Percentiles rank a stretch among this genome's conserved stretches.
Conservation (phyloP, 192 early-diverging fungal genomes). For the Coemansia sp. region DNA sequence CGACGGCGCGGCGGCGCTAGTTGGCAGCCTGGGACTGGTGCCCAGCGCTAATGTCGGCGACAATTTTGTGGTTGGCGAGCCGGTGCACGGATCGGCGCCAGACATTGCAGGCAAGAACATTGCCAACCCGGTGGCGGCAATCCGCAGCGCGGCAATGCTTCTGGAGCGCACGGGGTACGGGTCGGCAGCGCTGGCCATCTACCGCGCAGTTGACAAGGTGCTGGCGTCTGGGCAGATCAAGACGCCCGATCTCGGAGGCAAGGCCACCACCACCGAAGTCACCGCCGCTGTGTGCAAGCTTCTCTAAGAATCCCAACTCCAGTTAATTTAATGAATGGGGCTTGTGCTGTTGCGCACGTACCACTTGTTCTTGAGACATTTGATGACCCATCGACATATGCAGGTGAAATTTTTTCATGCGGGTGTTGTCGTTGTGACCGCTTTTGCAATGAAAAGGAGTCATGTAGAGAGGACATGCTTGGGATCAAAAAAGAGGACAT, state of each 20-base stretch:
- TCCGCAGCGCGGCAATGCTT: constrained; percentile 91
- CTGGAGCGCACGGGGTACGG: constrained; percentile 81
- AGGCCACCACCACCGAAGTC: constrained; percentile 78
- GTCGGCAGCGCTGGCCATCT: constrained; percentile 72
- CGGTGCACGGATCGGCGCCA: constrained; percentile 94
- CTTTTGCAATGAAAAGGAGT: background rate
- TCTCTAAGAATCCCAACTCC: constrained; percentile 55
- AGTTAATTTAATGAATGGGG: background rate
- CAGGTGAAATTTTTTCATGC: background rate
- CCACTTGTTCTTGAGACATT: background rate
- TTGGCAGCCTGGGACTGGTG: constrained; percentile 92
- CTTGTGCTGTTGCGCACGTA: background rate
- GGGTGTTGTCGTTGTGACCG: background rate
- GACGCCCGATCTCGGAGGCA: constrained; percentile 91
- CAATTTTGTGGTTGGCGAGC: constrained; percentile 93
- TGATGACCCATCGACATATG: background rate
- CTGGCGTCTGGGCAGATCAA: constrained; percentile 61
- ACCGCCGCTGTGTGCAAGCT: constrained; percentile 77
- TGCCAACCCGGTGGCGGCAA: constrained; percentile 94
- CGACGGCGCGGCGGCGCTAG: constrained; percentile 95
- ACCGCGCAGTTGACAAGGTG: constrained; percentile 83
- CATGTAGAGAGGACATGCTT: background rate
- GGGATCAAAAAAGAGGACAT: no score
- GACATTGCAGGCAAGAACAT: constrained; percentile 98
- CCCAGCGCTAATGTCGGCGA: constrained; percentile 97